Evolutionary conservation across 176 grass and related monocot genomes (phyloP).

Genomic region (Urochloa ruziziensis): DNA sequence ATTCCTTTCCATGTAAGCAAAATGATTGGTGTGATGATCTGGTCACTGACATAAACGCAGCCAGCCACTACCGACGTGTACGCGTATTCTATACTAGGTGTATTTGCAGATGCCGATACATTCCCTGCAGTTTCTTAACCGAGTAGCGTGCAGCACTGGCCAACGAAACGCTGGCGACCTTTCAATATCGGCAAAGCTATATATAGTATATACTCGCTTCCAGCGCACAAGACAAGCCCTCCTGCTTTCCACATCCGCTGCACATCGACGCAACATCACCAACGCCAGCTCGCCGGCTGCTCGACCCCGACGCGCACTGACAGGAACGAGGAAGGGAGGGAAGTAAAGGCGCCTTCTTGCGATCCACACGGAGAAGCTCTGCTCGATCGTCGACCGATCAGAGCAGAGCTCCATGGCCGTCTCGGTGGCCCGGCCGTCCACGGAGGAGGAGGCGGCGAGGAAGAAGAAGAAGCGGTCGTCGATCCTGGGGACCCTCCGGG

Average conservation of each 20-base stretch:
- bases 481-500: conserved; percentile 39
- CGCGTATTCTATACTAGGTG: no score
- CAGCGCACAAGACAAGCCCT: not conserved
- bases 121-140: conserved; percentile 2
- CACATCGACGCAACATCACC: not conserved
- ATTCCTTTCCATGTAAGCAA: not conserved
- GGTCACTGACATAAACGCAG: no score
- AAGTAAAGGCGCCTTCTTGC: no score
- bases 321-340: no score
- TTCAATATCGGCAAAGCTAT: not conserved
- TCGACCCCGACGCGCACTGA: no score
- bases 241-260: not conserved
- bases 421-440: not conserved
- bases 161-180: not conserved
- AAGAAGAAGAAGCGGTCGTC: conserved; percentile 4
- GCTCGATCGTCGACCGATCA: no score
- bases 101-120: not conserved
- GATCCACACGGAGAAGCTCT: no score
- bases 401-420: not conserved
- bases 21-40: not conserved
- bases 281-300: not conserved
- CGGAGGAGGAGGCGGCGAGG: not conserved
- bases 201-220: not conserved
- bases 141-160: conserved; percentile 1
- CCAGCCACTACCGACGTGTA: not conserved